Evolutionary conservation across 2,329 filamentous ascomycete species (phyloP), one percentile per base, ranked within the genome.

Genomic region (Penicillium sp.): DNA sequence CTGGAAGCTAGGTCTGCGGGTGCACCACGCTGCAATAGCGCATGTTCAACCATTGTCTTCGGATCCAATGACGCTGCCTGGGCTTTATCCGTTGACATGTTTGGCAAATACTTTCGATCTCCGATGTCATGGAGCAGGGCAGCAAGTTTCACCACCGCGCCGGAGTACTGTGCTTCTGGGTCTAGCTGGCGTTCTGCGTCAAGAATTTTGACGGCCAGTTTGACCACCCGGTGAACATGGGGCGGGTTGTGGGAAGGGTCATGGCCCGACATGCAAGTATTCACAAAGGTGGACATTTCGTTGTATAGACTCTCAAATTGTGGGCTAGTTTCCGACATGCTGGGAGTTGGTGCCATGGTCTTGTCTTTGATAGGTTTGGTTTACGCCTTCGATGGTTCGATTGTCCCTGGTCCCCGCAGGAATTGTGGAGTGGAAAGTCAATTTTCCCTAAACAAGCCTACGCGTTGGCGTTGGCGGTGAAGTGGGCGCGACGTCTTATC

Each of bases 221-320:
- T 82, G 22, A 92, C 77, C 22, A 97, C 92, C 52, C 93, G 88
- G 61, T 86, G 79, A 68, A 96, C 90, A 74, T 97, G 93, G 55
- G 85, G 80, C 79, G 90, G 96, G 78, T 96, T 91, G 78, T 97
- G 93, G 2, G 91, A 96, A 51, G 86, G 86, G 76, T 97, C 93
- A 75, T 91, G 68, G 61, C 84, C 80, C 46, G 84, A 80, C 88
- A 93, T 93, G 79, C 90, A 91, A 43, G 81, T 77, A 68, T 85
- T 79, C 52, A 91, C 87, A 71, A 88, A 90, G 46, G 77, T 75
- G 19, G 84, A 85, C 58, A 88, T 84, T 49, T 79, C 70, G 31
- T 77, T 74, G 70, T 85, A 77, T 62, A 90, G 78, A 45, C 77
- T 73, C 56, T 78, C 72, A 55, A 67, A 67, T 59, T 66, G 56